Conservation (phyloP, 2,329 filamentous ascomycete genomes). For the Aspergillus transmontanensis region DNA sequence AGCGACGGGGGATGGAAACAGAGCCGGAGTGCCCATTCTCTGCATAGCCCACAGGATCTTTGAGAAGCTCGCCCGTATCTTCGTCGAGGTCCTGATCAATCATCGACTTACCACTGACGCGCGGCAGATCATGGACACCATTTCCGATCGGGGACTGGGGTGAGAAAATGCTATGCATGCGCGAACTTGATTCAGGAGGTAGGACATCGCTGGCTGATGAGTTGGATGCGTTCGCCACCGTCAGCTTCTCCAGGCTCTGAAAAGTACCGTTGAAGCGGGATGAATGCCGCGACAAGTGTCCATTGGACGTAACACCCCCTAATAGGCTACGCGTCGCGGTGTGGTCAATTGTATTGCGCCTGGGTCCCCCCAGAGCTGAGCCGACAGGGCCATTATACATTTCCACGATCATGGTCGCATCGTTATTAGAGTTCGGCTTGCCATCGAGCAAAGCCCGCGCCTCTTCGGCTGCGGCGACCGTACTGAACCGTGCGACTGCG, state of each 20-base stretch:
- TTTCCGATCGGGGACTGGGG: conserved; percentile 62
- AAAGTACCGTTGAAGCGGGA: conserved; percentile 65
- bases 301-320: conserved; percentile 34
- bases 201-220: conserved; percentile 55
- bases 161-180: conserved; percentile 61
- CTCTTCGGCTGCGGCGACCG: conserved; percentile 60
- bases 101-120: conserved; percentile 62
- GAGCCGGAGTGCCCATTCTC: conserved; percentile 63
- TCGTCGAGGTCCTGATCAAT: conserved; percentile 67
- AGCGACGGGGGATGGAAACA: conserved; percentile 57
- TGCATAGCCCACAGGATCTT: conserved; percentile 67
- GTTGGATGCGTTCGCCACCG: conserved; percentile 49
- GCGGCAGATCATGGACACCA: conserved; percentile 53
- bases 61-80: conserved; percentile 63
- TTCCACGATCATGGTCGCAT: conserved; percentile 61
- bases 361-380: conserved; percentile 34
- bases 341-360: conserved; percentile 59
- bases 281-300: conserved; percentile 53
- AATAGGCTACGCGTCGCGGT: conserved; percentile 38
- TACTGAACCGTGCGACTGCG: conserved; percentile 62
- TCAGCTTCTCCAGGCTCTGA: conserved; percentile 60
- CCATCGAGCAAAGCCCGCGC: conserved; percentile 62
- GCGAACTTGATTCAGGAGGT: conserved; percentile 50
- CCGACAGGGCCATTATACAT: conserved; percentile 49
- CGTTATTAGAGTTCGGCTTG: conserved; percentile 63